Evolutionary conservation across 805 yeast species (phyloP), one percentile per base, ranked within the genome.

Genomic region (Candida nemodendra): DNA sequence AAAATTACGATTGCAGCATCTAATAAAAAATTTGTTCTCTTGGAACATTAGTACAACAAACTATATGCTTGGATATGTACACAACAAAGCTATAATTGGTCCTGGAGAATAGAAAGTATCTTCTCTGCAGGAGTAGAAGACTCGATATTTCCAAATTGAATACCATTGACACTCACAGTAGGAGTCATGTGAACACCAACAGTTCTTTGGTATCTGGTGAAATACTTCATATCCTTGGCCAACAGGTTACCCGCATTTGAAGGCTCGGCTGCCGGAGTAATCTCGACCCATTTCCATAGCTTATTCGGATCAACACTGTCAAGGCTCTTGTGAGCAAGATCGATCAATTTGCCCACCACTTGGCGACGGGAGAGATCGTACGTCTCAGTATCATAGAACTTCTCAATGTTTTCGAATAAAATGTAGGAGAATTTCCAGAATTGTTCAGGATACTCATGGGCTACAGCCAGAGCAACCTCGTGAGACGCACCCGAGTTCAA

Each of bases 171-270:
- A 15, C 74, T 59, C 11, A 85, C 84, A 4, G 93, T 81, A 15
- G 96, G 96, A 3, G 93, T 84, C n/a, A 84, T 81, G 56, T 88
- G 95, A 26, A 84, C 76, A 30, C 91, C 88, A 28, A 80, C 75
- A 41, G 85, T 86, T 56, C 96, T 74, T 36, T 78, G 79, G 55
- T 77, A 78, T 57, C 79, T 72, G 14, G 89, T 73, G 55, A 84
- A 86, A 51, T 81, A 81, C 63, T 86, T 88, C 44, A 84, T 51
- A 53, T 86, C 95, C 23, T 60, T 68, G 3, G 76, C 68, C 25
- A 81, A 69, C 5, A 59, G 66, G 48, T 79, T 81, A 8, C 93
- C 91, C 3, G 58, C 51, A 52, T 85, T 84, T 18, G 57, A 48
- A 14, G 68, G 71, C 38, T 46, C 52, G 2, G 44, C 45, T 22